These are phyloP conservation scores for Ganoderma sp. DNA, from an alignment of 1,284 basidiomycete species.

Conservation along the genomic window DNA sequence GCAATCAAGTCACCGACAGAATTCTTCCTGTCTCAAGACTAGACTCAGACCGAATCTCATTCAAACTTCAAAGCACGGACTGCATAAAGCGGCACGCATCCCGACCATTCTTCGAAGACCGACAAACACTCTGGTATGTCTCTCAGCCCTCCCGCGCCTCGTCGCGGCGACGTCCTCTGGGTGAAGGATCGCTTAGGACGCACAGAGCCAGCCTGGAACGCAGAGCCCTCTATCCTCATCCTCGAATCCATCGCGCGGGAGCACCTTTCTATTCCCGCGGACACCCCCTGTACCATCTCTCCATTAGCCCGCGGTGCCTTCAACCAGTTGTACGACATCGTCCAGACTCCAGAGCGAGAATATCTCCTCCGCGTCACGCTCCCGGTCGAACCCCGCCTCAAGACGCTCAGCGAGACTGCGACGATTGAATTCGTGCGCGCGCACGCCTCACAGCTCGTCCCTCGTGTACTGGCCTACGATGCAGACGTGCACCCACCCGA, in stretches of 20 bases:
- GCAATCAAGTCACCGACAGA: no score
- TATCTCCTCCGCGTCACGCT: conserved; percentile 1
- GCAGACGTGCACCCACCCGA: background rate
- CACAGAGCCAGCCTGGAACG: background rate
- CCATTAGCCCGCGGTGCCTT: background rate
- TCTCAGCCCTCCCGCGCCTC: background rate
- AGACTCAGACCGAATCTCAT: no score
- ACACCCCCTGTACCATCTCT: background rate
- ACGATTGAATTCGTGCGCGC: background rate
- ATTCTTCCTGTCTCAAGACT: no score
- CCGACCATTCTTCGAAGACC: no score
- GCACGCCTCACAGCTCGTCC: background rate
- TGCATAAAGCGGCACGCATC: no score
- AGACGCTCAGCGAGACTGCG: conserved; percentile 1
- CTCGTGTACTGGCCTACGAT: background rate
- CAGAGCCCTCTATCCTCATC: background rate
- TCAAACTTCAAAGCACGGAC: no score
- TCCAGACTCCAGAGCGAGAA: background rate
- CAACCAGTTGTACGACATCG: background rate
- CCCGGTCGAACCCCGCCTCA: background rate
- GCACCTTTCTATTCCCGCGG: background rate
- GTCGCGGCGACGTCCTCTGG: background rate
- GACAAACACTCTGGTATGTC: background rate
- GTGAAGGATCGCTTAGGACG: background rate
- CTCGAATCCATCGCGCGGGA: background rate